phyloP scores from a whole-genome alignment of 768 basidiomycete genomes.

The Amanita muscaria region DNA sequence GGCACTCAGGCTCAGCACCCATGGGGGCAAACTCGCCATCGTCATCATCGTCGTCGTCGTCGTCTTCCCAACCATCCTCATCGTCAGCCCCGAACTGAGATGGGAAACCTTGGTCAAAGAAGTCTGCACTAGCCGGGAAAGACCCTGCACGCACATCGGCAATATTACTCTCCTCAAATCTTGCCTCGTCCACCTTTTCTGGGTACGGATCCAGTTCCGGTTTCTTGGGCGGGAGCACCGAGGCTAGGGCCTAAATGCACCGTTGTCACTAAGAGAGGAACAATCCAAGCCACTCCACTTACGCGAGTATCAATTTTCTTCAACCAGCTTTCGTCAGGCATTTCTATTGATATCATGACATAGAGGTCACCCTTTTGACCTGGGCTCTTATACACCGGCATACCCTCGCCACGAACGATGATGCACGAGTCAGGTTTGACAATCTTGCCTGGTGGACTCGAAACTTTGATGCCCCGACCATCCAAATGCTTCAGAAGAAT shows the following conservation, averaged over 20 bases:
- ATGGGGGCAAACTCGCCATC: constrained; percentile 22
- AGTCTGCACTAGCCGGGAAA: constrained; percentile 64
- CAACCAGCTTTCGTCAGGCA: constrained; percentile 79
- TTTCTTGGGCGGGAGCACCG: constrained; percentile 71
- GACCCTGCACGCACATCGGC: constrained; percentile 76
- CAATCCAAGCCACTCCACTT: neutral
- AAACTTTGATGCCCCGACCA: constrained; percentile 79
- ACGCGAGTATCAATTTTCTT: constrained; percentile 54
- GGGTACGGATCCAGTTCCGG: constrained; percentile 63
- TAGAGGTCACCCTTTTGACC: constrained; percentile 74
- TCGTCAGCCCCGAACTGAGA: constrained; percentile 66
- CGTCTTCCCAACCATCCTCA: constrained; percentile 64
- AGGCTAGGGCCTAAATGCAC: constrained; percentile 45
- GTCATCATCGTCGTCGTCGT: constrained; percentile 52
- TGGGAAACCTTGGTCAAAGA: constrained; percentile 71
- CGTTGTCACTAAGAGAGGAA: neutral
- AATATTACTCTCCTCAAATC: constrained; percentile 70
- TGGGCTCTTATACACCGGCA: constrained; percentile 67
- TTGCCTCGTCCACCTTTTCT: constrained; percentile 58
- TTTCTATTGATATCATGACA: constrained; percentile 78
- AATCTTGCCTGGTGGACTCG: constrained; percentile 66
- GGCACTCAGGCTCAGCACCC: constrained; percentile 46
- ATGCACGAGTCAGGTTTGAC: constrained; percentile 70
- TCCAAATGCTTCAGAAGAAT: constrained; percentile 89
- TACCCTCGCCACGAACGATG: constrained; percentile 76